Percentiles rank a stretch among this genome's conserved stretches.
Evolutionary conservation across 768 basidiomycete genomes (phyloP).

Genomic region (Mycena floridula): DNA sequence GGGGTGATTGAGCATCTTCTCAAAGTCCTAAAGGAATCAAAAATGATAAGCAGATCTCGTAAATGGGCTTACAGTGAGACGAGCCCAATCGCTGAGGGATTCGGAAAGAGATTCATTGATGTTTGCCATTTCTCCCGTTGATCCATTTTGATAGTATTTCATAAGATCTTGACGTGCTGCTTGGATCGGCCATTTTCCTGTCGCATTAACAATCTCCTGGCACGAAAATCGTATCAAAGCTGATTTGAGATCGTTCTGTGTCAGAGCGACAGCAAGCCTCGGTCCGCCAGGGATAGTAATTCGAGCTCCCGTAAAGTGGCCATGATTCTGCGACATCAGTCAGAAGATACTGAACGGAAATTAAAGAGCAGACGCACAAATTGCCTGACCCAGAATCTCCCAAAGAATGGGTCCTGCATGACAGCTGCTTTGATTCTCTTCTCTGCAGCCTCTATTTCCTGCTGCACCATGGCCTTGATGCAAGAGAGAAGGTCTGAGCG

Average conservation of each 20-base stretch:
- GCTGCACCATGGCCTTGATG: neutral
- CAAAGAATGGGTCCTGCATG: neutral
- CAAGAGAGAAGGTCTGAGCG: neutral
- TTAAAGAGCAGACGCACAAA: neutral
- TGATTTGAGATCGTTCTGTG: too few relatives aligned
- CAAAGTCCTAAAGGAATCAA: neutral
- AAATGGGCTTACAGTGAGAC: too few relatives aligned
- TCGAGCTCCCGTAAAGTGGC: neutral
- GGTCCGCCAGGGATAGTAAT: too few relatives aligned
- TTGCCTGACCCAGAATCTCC: neutral
- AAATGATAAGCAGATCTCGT: neutral
- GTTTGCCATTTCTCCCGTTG: neutral
- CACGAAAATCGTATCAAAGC: too few relatives aligned
- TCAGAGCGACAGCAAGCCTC: too few relatives aligned
- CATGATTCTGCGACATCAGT: neutral
- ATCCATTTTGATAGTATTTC: neutral
- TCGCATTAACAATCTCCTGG: too few relatives aligned
- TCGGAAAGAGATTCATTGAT: neutral
- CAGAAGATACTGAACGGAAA: neutral
- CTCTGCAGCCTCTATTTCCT: neutral
- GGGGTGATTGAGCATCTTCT: neutral
- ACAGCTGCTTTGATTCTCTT: neutral
- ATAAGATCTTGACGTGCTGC: too few relatives aligned
- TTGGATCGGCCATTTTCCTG: too few relatives aligned
- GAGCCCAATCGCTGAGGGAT: neutral